Evolutionary conservation across 768 basidiomycete genomes (phyloP).

Genomic region (Trametes elegans): DNA sequence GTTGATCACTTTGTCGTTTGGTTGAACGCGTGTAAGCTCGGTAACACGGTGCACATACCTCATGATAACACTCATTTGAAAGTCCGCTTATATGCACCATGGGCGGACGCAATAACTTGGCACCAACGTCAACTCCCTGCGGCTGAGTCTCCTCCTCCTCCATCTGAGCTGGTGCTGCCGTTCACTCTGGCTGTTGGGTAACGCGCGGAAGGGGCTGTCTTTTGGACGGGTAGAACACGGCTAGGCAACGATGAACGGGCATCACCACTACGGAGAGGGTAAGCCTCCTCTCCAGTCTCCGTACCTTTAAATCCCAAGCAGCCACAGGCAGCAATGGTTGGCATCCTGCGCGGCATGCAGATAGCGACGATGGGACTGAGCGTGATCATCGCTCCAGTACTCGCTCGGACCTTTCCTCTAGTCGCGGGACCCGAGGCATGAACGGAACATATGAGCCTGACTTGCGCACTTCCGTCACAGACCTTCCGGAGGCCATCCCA

Average conservation of each 20-base stretch:
- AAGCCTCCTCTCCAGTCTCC: neutral
- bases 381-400: slow-evolving; percentile 32
- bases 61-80: no score
- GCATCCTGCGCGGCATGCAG: neutral
- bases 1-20: no score
- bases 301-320: neutral
- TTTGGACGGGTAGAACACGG: neutral
- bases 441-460: slow-evolving; percentile 31
- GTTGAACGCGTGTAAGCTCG: neutral
- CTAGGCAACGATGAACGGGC: slow-evolving; percentile 12
- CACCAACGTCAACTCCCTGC: slow-evolving; percentile 1
- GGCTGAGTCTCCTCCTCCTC: neutral
- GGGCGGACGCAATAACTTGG: no score
- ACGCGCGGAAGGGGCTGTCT: neutral
- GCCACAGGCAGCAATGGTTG: slow-evolving; percentile 14
- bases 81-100: no score
- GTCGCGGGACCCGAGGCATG: slow-evolving; percentile 17
- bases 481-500: slow-evolving; percentile 44
- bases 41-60: no score
- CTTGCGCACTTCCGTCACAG: slow-evolving; percentile 29
- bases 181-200: neutral
- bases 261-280: slow-evolving; percentile 15
- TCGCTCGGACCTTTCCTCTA: slow-evolving; percentile 31
- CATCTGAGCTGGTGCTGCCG: neutral
- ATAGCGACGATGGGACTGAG: slow-evolving; percentile 32